Base-by-base conservation (phyloP, 805 yeast species). In the Saturnispora silvae region DNA sequence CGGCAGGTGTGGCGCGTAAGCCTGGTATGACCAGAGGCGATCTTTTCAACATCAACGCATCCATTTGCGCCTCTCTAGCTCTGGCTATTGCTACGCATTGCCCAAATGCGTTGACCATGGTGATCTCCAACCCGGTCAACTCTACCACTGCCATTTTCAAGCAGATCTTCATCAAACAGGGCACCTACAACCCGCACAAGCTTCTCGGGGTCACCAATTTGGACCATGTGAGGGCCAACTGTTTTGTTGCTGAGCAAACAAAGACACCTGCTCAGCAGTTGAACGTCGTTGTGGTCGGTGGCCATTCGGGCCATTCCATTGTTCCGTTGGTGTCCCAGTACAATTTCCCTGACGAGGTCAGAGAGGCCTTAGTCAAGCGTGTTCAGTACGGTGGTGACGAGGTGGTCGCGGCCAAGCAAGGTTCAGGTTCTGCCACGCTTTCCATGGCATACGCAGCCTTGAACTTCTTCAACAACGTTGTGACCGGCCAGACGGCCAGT, bases 401-500 rank as follows among this genome's bases (percentile, higher is more conserved):
- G 63, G 95, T 87, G 33, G 97, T 87, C 46, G 69, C 81, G 65
- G 96, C 96, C 40, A 87, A 87, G 67, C 80, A 83, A 51, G 96
- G 96, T 46, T 77, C 78, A 35, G 96, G 96, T 28, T 83, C 95
- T 34, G 96, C 96, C 40, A 87, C 97, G 25, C 70, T 87, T 48
- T 82, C 95, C 22, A 89, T 87, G 96, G 96, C 96, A 7, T 79
- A 77, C 53, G 87, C 89, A 32, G 89, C 87, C 52, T 81, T 77
- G 56, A 72, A 72, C 52, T 66, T 79, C 35, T 72, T 81, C 40
- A 65, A 81, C 57, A 64, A 68, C 58, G 77, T 64, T 58, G 66
- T 61, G 37, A 55, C 64, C 25, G 72, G 71, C 47, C 68, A 67
- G 52, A 42, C 49, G 38, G 58, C 56, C 38, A 54, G 66, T 50